Conservation (phyloP, 2,329 filamentous ascomycete species). For the Penicillium sp. region DNA sequence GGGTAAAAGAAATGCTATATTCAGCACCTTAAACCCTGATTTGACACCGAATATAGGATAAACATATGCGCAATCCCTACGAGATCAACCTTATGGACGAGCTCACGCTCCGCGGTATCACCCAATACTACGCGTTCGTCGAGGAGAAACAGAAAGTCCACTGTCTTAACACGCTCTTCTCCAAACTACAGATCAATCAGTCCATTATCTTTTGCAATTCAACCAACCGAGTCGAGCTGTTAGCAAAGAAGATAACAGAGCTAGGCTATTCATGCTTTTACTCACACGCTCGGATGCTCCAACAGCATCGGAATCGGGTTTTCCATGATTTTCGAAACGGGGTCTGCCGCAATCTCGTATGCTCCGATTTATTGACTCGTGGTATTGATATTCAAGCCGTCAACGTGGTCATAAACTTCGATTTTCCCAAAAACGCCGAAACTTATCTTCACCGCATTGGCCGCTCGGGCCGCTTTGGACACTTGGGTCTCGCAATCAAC, state of each 20-base stretch:
- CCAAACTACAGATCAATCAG: conserved; percentile 98
- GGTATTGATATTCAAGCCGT: conserved; percentile 99
- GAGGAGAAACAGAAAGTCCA: conserved; percentile 99
- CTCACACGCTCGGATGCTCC: conserved; percentile 97
- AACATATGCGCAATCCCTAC: conserved; percentile 94
- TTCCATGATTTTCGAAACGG: conserved; percentile 99
- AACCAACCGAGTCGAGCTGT: conserved; percentile 93
- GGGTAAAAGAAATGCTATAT: conserved; percentile 36
- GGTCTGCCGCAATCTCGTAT: conserved; percentile 96
- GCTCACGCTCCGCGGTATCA: conserved; percentile 95
- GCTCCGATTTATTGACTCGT: conserved; percentile 94
- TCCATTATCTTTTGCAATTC: conserved; percentile 99
- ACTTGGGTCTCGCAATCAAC: conserved; percentile 97
- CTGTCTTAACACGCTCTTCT: conserved; percentile 98
- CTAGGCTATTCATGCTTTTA: conserved; percentile 99
- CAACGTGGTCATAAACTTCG: conserved; percentile 99
- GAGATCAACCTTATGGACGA: conserved; percentile 99
- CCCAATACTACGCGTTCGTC: conserved; percentile 98
- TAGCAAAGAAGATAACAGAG: conserved; percentile 99
- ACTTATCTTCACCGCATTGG: conserved; percentile 98
- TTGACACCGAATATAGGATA: conserved; percentile 60
- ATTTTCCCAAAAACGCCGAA: conserved; percentile 99
- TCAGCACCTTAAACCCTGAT: too few relatives aligned
- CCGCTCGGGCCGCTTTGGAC: conserved; percentile 94
- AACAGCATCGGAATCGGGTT: conserved; percentile 94